These are phyloP conservation scores for Kwoniella sp. DNA, from an alignment of 768 basidiomycete genomes.

Conservation along the genomic window DNA sequence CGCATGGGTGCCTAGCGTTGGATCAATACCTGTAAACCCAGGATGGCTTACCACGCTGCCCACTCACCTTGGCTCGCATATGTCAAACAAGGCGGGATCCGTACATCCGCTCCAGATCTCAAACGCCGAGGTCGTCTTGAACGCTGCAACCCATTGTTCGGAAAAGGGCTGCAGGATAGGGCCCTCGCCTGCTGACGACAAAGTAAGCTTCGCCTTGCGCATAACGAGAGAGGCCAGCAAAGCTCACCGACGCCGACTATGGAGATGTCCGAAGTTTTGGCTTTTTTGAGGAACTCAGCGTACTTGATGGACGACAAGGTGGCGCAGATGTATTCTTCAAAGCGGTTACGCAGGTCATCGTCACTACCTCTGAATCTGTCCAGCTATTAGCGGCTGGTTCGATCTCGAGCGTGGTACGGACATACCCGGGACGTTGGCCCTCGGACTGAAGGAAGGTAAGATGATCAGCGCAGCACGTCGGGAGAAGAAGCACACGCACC, in stretches of 20 bases:
- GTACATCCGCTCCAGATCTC: constrained; percentile 86
- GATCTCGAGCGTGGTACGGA: background rate
- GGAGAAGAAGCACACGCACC: constrained; percentile 16
- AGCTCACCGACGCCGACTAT: constrained; percentile 45
- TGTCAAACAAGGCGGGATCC: constrained; percentile 89
- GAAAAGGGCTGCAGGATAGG: constrained; percentile 66
- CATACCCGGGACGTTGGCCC: constrained; percentile 15
- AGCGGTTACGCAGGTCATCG: constrained; percentile 86
- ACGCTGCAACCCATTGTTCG: constrained; percentile 78
- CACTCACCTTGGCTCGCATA: constrained; percentile 80
- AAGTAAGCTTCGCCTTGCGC: background rate
- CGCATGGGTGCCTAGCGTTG: constrained; percentile 75
- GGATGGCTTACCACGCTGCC: no score
- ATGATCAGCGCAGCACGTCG: background rate
- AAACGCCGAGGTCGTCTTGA: constrained; percentile 80
- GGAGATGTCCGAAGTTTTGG: constrained; percentile 58
- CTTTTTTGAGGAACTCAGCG: constrained; percentile 71
- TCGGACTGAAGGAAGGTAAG: constrained; percentile 6
- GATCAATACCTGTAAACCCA: background rate
- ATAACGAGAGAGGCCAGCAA: background rate
- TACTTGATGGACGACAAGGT: constrained; percentile 86
- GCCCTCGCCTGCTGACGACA: constrained; percentile 6
- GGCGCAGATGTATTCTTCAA: constrained; percentile 90
- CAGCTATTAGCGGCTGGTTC: background rate
- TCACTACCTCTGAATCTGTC: constrained; percentile 88